A percentile compares a stretch with the other conserved stretches of the same genome.
These are phyloP conservation scores for Cronartium ribicola DNA, from an alignment of 1,284 basidiomycete species.

Conservation along the genomic window DNA sequence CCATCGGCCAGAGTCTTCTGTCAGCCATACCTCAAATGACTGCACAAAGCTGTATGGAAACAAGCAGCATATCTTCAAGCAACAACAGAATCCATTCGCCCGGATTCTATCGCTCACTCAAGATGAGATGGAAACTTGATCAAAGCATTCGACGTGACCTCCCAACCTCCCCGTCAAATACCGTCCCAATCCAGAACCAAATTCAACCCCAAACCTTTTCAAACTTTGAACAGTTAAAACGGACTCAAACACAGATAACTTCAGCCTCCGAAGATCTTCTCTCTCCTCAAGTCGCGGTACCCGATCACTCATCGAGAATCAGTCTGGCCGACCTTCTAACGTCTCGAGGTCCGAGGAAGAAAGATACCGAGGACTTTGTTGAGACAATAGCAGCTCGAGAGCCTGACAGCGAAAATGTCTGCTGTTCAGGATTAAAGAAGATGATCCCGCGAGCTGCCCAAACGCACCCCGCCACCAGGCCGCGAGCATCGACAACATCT, in stretches of 20 bases:
- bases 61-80: slow-evolving; percentile 1
- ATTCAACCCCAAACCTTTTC: neutral
- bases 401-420: neutral
- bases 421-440: neutral
- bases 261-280: neutral
- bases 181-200: neutral
- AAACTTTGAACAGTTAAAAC: neutral
- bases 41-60: neutral
- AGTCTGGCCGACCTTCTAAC: neutral
- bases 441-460: slow-evolving; percentile 1
- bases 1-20: neutral
- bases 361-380: neutral
- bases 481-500: neutral
- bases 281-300: neutral
- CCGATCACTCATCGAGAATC: slow-evolving; percentile 1
- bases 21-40: neutral
- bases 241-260: neutral
- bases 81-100: slow-evolving; percentile 32
- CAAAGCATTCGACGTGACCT: neutral
- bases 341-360: neutral
- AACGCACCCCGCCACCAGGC: neutral
- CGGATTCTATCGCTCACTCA: slow-evolving; percentile 37
- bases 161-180: neutral
- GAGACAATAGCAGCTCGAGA: neutral
- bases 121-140: slow-evolving; percentile 32